phyloP scores from a whole-genome alignment of 495 filamentous ascomycete genomes.

The Penicillium silybi region DNA sequence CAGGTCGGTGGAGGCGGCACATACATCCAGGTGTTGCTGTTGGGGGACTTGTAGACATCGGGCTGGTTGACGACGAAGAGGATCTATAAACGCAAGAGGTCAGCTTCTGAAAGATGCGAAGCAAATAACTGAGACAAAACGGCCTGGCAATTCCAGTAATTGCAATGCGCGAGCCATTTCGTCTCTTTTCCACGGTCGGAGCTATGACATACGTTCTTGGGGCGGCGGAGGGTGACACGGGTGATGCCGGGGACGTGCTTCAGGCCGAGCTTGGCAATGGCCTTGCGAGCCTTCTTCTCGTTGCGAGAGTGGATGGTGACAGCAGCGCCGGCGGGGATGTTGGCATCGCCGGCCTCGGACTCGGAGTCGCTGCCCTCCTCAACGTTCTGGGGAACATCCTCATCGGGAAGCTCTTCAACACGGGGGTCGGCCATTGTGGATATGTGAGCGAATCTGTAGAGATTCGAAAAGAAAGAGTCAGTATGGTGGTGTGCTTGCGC shows the following conservation, averaged over 20 bases:
- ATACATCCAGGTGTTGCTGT: slow-evolving; percentile 99
- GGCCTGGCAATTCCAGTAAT: neutral
- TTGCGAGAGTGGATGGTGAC: slow-evolving; percentile 94
- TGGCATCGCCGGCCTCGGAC: slow-evolving; percentile 66
- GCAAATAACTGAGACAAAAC: neutral
- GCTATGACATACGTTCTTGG: slow-evolving; percentile 76
- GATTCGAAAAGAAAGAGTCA: slow-evolving; percentile 1
- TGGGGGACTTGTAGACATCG: slow-evolving; percentile 97
- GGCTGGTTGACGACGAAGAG: slow-evolving; percentile 99
- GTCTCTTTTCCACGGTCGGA: slow-evolving; percentile 6
- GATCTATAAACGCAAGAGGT: slow-evolving; percentile 55
- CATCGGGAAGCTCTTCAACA: slow-evolving; percentile 95
- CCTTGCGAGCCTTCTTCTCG: slow-evolving; percentile 99
- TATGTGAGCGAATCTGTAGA: slow-evolving; percentile 29
- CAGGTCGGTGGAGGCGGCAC: slow-evolving; percentile 22
- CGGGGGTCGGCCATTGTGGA: slow-evolving; percentile 91
- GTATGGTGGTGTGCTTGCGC: neutral
- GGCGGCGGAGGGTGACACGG: slow-evolving; percentile 91
- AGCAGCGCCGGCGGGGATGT: slow-evolving; percentile 78
- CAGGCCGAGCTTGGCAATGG: slow-evolving; percentile 95
- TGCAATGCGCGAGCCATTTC: neutral
- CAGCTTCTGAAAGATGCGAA: neutral
- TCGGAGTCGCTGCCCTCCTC: slow-evolving; percentile 77
- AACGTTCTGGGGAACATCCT: slow-evolving; percentile 65
- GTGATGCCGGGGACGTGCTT: slow-evolving; percentile 97